A percentile compares a stretch with the other conserved stretches of the same genome.
Evolutionary conservation across 202 grass and related monocot species (phyloP).

Genomic region (Zoysia matrella): DNA sequence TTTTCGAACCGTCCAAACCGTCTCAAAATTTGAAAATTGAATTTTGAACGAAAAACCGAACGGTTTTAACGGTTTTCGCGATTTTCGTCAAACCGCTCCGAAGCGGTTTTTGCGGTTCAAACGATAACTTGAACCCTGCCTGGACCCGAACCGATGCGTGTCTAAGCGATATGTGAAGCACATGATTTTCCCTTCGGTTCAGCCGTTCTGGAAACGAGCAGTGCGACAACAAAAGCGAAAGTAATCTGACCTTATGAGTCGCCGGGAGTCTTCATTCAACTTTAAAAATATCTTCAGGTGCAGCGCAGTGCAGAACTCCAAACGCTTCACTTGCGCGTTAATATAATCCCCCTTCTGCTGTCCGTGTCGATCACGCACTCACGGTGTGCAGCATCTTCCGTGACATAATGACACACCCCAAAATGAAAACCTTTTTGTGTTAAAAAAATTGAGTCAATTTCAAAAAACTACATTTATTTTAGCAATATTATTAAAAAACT

Average conservation of each 20-base stretch:
- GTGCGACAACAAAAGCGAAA: background rate
- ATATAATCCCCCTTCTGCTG: background rate
- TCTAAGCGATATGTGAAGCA: no score
- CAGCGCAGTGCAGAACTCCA: background rate
- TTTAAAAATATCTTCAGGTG: background rate
- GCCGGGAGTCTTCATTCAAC: background rate
- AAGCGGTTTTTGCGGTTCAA: no score
- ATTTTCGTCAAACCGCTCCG: no score
- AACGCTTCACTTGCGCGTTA: background rate
- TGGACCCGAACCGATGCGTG: no score
- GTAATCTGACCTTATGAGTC: background rate
- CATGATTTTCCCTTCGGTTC: no score
- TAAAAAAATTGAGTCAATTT: background rate
- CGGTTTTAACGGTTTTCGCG: no score
- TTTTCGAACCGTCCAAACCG: no score
- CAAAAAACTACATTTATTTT: no score
- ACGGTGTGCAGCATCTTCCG: slow-evolving; percentile 14
- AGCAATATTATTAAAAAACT: no score
- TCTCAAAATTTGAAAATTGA: no score
- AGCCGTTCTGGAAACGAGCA: background rate
- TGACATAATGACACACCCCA: background rate
- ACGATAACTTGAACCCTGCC: no score
- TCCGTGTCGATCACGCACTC: slow-evolving; percentile 40
- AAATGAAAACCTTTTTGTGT: slow-evolving; percentile 33
- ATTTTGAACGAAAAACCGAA: no score